A percentile compares a stretch with the other conserved stretches of the same genome.
These are phyloP conservation scores for Naganishia vaughanmartiniae DNA, from an alignment of 768 basidiomycete genomes.

Conservation along the genomic window DNA sequence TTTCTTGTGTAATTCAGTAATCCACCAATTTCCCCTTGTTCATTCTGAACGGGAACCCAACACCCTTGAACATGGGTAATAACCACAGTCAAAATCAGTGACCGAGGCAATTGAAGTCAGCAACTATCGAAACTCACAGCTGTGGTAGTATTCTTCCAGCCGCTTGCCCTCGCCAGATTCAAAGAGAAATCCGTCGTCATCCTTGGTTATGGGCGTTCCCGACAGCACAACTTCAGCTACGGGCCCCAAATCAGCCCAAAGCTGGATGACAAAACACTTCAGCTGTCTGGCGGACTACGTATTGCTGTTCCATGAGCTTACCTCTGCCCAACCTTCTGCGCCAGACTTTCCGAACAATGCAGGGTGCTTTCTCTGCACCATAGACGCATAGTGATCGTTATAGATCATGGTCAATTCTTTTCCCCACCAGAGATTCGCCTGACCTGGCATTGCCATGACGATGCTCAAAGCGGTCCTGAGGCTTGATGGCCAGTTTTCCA, in stretches of 20 bases:
- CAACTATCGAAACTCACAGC: constrained; percentile 32
- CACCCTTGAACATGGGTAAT: constrained; percentile 23
- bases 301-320: background rate
- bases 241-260: constrained; percentile 45
- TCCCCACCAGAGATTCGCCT: constrained; percentile 49
- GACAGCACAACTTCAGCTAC: constrained; percentile 42
- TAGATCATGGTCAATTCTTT: constrained; percentile 46
- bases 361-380: constrained; percentile 46
- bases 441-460: constrained; percentile 28
- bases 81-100: constrained; percentile 37
- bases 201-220: constrained; percentile 44
- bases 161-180: constrained; percentile 5
- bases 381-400: constrained; percentile 45
- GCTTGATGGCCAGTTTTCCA: constrained; percentile 43
- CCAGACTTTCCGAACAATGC: constrained; percentile 48
- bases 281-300: background rate
- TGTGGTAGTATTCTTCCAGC: constrained; percentile 42
- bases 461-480: constrained; percentile 38
- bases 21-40: constrained; percentile 43
- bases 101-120: constrained; percentile 39
- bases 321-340: constrained; percentile 42
- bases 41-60: constrained; percentile 45
- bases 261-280: constrained; percentile 26
- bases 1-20: constrained; percentile 48
- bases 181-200: constrained; percentile 40